These are phyloP conservation scores for Lonicera japonica DNA, from an alignment of 129 eudicot species.

Conservation along the genomic window DNA sequence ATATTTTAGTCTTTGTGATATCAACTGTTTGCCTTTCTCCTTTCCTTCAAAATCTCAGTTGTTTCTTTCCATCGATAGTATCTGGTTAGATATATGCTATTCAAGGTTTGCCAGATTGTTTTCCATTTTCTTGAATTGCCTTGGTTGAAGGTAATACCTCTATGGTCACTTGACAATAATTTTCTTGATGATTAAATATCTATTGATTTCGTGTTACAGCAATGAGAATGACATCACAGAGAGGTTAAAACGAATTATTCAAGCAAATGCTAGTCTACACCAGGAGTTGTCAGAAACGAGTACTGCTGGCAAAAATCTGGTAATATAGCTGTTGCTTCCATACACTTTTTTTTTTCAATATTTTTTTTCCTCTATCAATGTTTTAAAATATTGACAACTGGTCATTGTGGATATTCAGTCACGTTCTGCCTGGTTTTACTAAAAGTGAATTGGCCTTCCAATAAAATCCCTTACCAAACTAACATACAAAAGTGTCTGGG, in stretches of 20 bases:
- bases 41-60: no score
- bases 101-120: slow-evolving; percentile 1
- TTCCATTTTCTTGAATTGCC: not conserved
- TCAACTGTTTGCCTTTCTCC: no score
- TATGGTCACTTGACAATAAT: no score
- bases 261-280: slow-evolving; percentile 53
- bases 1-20: no score
- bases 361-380: not conserved
- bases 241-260: slow-evolving; percentile 58
- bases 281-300: slow-evolving; percentile 47
- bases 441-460: not conserved
- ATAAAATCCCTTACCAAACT: no score
- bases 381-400: not conserved
- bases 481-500: no score
- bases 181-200: not conserved
- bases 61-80: no score
- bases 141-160: not conserved
- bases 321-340: slow-evolving; percentile 16
- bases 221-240: slow-evolving; percentile 90
- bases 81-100: not conserved
- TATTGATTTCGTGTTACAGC: slow-evolving; percentile 35
- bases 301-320: slow-evolving; percentile 37
- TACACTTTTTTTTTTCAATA: not conserved
- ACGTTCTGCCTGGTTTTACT: not conserved
- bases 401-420: not conserved